Evolutionary conservation across 495 filamentous ascomycete species (phyloP), one percentile per base, ranked within the genome.

Genomic region (Talaromyces nanjingensis): DNA sequence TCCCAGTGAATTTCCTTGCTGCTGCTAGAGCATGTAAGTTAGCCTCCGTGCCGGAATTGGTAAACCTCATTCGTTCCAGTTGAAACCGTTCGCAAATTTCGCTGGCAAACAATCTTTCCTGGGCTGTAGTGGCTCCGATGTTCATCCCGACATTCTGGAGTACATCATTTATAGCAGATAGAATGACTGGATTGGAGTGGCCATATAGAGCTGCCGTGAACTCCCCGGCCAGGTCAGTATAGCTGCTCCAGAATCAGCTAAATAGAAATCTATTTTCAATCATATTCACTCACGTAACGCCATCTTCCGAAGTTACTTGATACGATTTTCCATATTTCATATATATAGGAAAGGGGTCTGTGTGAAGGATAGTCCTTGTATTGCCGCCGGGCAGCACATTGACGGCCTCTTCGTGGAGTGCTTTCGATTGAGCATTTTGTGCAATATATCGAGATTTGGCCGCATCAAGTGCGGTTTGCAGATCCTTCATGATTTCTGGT

Each of bases 301-400:
- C 53, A 20, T 55, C 53, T 6, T 24, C 53, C 14, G 53, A 55
- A 9, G 53, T 55, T n/a, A 55, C 22, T 55, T 55, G 20, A 29
- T 29, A 25, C 5, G 22, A 14, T 55, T 18, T 55, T 29, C 22
- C 53, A 12, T 14, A 27, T 55, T 24, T 55, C 9, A 81, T 74
- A 67, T 70, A 71, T 12, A 87, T 63, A 0, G 85, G 85, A 62
- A 86, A 88, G 0, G 86, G 85, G 4, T 69, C 69, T 18, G 76
- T 77, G 69, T 86, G 77, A 0, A 88, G 74, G 1, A 86, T 72
- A 3, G 80, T 82, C 24, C 86, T 73, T 14, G 86, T 88, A 67
- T 87, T 88, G 52, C 86, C 86, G 18, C 86, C 85, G 0, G 86
- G 86, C 2, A 87, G 53, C 14, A 25, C 20, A 12, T 55, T 24